Percentiles rank a stretch among this genome's conserved stretches.
Evolutionary conservation across 495 filamentous ascomycete genomes (phyloP).

Genomic region (Aspergillus conjunctus): DNA sequence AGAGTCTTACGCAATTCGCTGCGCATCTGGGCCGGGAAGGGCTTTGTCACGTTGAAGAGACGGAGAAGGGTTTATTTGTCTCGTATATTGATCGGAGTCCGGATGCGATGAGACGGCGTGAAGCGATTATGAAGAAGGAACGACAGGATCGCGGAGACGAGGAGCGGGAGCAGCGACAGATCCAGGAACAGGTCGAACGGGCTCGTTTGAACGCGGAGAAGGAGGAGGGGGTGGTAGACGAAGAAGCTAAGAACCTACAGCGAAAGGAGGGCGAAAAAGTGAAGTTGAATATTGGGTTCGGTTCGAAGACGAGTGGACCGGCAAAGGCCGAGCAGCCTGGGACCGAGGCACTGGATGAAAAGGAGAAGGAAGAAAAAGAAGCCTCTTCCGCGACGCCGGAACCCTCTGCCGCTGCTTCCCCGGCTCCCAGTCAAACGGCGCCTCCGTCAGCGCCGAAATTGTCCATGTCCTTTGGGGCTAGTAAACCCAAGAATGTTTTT

Average conservation of each 20-base stretch:
- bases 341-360: conserved; percentile 11
- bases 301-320: conserved; percentile 38
- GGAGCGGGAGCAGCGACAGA: conserved; percentile 76
- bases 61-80: conserved; percentile 80
- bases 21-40: conserved; percentile 82
- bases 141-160: conserved; percentile 86
- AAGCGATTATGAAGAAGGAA: conserved; percentile 81
- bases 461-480: conserved; percentile 61
- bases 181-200: conserved; percentile 76
- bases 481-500: conserved; percentile 81
- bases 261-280: conserved; percentile 82
- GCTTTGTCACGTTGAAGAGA: conserved; percentile 83
- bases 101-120: conserved; percentile 75
- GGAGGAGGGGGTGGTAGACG: conserved; percentile 45
- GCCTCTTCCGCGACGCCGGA: conserved; percentile 24
- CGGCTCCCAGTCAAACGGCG: conserved; percentile 27
- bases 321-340: conserved; percentile 33
- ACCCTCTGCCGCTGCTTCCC: conserved; percentile 25
- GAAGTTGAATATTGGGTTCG: conserved; percentile 68
- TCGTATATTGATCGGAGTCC: conserved; percentile 90
- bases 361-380: conserved; percentile 20
- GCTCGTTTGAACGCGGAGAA: conserved; percentile 57
- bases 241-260: conserved; percentile 55
- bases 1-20: conserved; percentile 81
- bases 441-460: conserved; percentile 43